Conservation (phyloP, 371 early-diverging fungal genomes). For the Mortierella sp. region DNA sequence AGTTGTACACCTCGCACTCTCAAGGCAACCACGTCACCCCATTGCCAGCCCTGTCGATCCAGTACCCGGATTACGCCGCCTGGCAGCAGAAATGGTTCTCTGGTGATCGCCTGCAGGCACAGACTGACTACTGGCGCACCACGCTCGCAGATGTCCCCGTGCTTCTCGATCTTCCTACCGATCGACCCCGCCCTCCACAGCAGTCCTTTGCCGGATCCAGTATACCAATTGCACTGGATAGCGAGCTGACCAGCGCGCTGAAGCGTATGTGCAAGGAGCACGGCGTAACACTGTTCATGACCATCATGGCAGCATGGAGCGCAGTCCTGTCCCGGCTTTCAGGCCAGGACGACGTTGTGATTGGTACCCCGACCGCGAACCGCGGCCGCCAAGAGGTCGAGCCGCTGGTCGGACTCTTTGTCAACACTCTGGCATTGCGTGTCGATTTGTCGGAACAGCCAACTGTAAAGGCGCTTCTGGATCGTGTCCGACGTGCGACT, state of each 20-base stretch:
- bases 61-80: constrained; percentile 24
- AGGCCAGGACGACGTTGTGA: constrained; percentile 11
- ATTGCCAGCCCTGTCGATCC: constrained; percentile 12
- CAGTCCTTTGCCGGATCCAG: not conserved
- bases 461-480: constrained; percentile 6
- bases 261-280: constrained; percentile 3
- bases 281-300: not conserved
- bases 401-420: constrained; percentile 15
- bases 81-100: constrained; percentile 18
- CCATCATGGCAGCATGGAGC: constrained; percentile 18
- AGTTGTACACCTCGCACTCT: constrained; percentile 4
- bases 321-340: constrained; percentile 16
- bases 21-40: not conserved
- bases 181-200: constrained; percentile 6
- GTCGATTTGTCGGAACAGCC: constrained; percentile 15
- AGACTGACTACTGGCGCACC: not conserved
- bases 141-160: constrained; percentile 7
- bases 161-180: constrained; percentile 8
- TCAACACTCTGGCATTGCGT: constrained; percentile 20
- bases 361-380: constrained; percentile 14
- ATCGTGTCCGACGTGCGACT: not conserved
- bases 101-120: constrained; percentile 5
- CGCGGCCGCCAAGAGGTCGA: constrained; percentile 2
- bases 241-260: constrained; percentile 1
- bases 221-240: constrained; percentile 3